Base-by-base conservation (phyloP, 1,284 basidiomycete species). In the Cystobasidium pallidum region DNA sequence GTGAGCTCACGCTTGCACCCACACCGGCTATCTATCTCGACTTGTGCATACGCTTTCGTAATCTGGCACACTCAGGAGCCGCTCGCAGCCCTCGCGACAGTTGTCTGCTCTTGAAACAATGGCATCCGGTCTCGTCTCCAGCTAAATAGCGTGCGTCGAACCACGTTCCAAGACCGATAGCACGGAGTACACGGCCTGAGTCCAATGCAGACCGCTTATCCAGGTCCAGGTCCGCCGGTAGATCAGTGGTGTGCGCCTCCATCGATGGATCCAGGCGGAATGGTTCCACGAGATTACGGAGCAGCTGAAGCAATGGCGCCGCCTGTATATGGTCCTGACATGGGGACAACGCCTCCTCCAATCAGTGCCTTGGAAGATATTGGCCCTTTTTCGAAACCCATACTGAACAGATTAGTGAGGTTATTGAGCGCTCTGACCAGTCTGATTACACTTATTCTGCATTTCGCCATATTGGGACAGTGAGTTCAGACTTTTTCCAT, bases 391-490 rank as follows among this genome's bases (percentile, higher is more conserved):
- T 19, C 17, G 19, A 47, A 32, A 49, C 62, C 62, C 30, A 36
- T 64, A 39, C 24, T 51, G 3, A 64, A 64, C 21, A 59, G 62
- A 36, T 24, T 51, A 21, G 47, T 70, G 2, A 41, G 67, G 19
- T 30, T 1, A 2, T 7, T 47, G 2, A 70, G 67, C 47, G 57
- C 45, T 15, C 8, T 62, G 3, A 62, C 57, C 17, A 70, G 57
- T 43, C 58, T 70, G 6, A 39, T 70, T 10, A 58, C 41, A 15
- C 39, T 70, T 15, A 61, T 70, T 24, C 47, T 70, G 28, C 45
- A 58, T 13, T 51, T 70, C n/a, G 17, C 58, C 8, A 26, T 70
- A 11, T 55, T 70, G 24, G 34, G 39, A 34, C 67, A 70, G 67
- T 70, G 30, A 70, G 67, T 47, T 17, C 6, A 24, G 7, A 51